These are phyloP conservation scores for Erythrobasidium yunnanense DNA, from an alignment of 768 basidiomycete species.

Conservation along the genomic window DNA sequence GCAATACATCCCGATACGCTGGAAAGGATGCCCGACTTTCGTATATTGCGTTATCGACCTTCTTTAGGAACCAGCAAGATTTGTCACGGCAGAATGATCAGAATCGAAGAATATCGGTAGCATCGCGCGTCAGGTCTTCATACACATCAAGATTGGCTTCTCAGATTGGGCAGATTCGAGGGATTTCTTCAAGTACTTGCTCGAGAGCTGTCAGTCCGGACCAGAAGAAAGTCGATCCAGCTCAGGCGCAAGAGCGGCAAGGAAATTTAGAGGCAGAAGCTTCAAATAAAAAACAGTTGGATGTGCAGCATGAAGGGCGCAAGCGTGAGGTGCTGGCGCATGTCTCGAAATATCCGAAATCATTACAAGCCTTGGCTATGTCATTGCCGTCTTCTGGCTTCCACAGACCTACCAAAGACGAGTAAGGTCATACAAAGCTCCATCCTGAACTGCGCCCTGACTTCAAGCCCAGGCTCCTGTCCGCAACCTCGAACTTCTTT, in stretches of 20 bases:
- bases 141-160: too few relatives aligned
- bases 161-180: too few relatives aligned
- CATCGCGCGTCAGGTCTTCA: too few relatives aligned
- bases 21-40: not conserved
- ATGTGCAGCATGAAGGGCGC: not conserved
- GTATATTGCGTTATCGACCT: not conserved
- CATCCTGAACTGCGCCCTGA: not conserved
- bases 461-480: conserved; percentile 49
- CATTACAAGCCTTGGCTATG: conserved; percentile 6
- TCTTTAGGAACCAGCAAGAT: not conserved
- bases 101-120: too few relatives aligned
- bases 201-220: too few relatives aligned
- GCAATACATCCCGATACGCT: too few relatives aligned
- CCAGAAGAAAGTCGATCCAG: too few relatives aligned
- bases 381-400: conserved; percentile 10
- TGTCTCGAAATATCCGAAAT: conserved; percentile 15
- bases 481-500: conserved; percentile 79
- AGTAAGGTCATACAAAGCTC: not conserved
- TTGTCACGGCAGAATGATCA: not conserved
- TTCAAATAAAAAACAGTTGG: too few relatives aligned
- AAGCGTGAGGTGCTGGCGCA: conserved; percentile 12
- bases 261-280: too few relatives aligned
- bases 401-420: conserved; percentile 24
- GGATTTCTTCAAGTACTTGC: too few relatives aligned
- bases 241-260: too few relatives aligned